Base-by-base conservation (phyloP, 1,284 basidiomycete species). In the Psilocybe mexicana region DNA sequence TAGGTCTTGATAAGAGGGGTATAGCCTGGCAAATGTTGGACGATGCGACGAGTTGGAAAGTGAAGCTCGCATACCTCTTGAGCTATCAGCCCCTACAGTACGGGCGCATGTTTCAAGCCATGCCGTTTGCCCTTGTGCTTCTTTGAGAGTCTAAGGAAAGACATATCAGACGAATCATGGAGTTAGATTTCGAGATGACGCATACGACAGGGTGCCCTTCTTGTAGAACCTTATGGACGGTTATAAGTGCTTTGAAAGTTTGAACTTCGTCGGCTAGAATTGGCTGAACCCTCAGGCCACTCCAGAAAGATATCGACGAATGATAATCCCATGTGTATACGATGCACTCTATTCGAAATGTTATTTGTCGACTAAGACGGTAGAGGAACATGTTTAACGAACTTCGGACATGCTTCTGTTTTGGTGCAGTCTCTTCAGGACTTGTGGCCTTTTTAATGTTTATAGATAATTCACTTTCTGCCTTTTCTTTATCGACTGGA, bases 311-410 rank as follows among this genome's bases (percentile, higher is more conserved):
- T 67, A 93, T 87, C 40, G 94, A 96, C n/a, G 93, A 92, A 70
- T 96, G 94, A 70, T 97, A 97, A 73, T 98, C 95, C 95, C 95
- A 97, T 12, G 95, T 97, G 74, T 95, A 98, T 35, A 98, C 93
- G 71, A 98, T 96, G 67, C 92, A 94, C 79, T 96, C 95, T 97
- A 71, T 12, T 24, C 36, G 48, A 18, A 25, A 18, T 49, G 63
- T 53, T 58, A 59, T 35, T 40, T 40, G 38, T n/a, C 11, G 44
- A 65, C 35, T 65, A 30, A 59, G 44, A 33, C 30, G 30, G 4
- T 8, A 6, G 5, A 33, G 30, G 30, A 49, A 54, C 30, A 40
- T 35, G 43, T 50, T 45, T 26, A 53, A 83, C 93, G 71, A 73
- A 96, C 94, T 96, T 71, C 95, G 86, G 67, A 98, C 95, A 70